Evolutionary conservation across 257 asterid species (phyloP).

Genomic region (Solanum paucissectum): DNA sequence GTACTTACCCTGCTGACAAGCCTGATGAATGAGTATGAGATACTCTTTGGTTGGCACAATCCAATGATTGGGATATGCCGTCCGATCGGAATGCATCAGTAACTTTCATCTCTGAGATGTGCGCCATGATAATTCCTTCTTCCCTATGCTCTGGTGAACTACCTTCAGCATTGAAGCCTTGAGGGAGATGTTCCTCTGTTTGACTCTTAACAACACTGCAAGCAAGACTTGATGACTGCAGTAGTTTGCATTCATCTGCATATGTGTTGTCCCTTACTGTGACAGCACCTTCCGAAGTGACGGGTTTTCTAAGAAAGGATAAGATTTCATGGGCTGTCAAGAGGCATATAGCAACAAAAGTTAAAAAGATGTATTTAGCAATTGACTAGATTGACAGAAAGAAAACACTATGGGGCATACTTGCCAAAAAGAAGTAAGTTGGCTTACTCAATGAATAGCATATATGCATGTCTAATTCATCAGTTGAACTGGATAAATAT

Average conservation of each 20-base stretch:
- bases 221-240: constrained; percentile 22
- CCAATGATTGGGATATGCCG: constrained; percentile 2
- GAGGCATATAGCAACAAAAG: not conserved
- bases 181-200: constrained; percentile 10
- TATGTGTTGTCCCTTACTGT: constrained; percentile 13
- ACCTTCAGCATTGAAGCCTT: constrained; percentile 15
- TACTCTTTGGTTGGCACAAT: not conserved
- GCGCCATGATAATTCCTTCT: constrained; percentile 15
- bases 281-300: constrained; percentile 17
- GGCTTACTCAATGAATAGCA: not conserved
- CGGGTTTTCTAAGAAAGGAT: constrained; percentile 56
- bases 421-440: not conserved
- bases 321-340: constrained; percentile 67
- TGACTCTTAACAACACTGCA: constrained; percentile 21
- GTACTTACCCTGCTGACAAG: constrained; percentile 24
- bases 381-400: not conserved
- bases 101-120: constrained; percentile 22
- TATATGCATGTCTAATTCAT: not conserved
- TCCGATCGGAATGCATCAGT: constrained; percentile 9
- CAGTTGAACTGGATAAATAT: not conserved
- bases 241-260: constrained; percentile 12
- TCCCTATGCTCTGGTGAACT: constrained; percentile 11
- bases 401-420: not conserved
- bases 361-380: not conserved
- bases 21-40: constrained; percentile 6